Percentiles rank a stretch among this genome's conserved stretches.
Conservation (phyloP, 106 monocot genomes). For the Allium fistulosum region DNA sequence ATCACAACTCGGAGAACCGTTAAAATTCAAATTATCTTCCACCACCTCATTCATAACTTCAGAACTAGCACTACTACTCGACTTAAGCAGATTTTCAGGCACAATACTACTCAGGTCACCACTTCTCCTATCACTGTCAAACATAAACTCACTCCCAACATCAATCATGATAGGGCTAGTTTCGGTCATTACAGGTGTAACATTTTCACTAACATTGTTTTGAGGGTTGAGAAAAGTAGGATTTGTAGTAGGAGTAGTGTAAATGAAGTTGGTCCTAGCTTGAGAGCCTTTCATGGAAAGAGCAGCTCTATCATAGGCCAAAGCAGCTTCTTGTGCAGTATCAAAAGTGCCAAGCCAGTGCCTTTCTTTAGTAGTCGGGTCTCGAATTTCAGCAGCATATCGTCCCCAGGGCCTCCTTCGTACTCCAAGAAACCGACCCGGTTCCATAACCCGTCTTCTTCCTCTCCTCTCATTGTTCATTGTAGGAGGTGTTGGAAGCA, state of each 20-base stretch:
- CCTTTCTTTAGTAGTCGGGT: constrained; percentile 55
- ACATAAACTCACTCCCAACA: background rate
- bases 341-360: constrained; percentile 71
- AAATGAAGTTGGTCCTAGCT: constrained; percentile 66
- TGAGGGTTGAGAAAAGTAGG: constrained; percentile 4
- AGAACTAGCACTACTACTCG: background rate
- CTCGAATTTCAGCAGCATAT: constrained; percentile 63
- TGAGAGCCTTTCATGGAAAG: constrained; percentile 56
- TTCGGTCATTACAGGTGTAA: background rate
- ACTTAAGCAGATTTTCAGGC: constrained; percentile 33
- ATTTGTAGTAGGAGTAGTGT: constrained; percentile 12
- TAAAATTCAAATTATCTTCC: background rate
- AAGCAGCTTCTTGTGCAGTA: constrained; percentile 55
- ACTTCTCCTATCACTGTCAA: constrained; percentile 27
- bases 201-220: background rate
- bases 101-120: constrained; percentile 57
- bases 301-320: constrained; percentile 61
- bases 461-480: constrained; percentile 14
- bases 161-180: background rate
- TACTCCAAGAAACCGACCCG: constrained; percentile 61
- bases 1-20: too few species aligned
- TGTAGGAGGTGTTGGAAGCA: background rate
- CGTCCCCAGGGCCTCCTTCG: constrained; percentile 57
- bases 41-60: background rate
- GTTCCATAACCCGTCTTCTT: constrained; percentile 38